Base-by-base conservation (phyloP, 768 basidiomycete genomes). In the Paxillus involutus region DNA sequence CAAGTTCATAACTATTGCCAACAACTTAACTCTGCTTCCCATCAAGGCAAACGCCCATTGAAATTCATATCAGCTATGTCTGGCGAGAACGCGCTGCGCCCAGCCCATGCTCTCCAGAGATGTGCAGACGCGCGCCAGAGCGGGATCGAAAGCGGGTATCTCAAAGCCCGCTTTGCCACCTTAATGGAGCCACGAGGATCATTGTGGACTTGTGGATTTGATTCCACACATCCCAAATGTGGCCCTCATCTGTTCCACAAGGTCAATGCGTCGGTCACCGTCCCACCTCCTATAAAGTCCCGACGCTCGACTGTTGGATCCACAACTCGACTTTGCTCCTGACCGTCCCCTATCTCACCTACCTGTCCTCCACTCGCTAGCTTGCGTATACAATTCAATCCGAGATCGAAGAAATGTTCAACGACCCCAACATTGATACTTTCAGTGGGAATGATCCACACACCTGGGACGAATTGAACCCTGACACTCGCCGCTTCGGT, bases 401-500 rank as follows among this genome's bases (percentile, higher is more conserved):
- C 35, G 45, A 43, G 26, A 46, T 36, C 3, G 44, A 41, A 35
- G 54, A 41, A 26, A 14, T 47, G 43, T 55, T 55, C 47, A 56
- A 14, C 44, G 58, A 54, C 45, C 56, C 37, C 33, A 51, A 43
- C 39, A n/a, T n/a, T 44, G 19, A 9, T 36, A 33, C 51, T 16
- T 49, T 30, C 26, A 4, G 24, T 51, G 21, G 40, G 26, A 26
- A 45, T 6, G 53, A 55, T 47, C 50, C 40, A 44, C 37, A 33
- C 35, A 21, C 42, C 16, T 32, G 40, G 32, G 51, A 42, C 16
- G 41, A 43, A 17, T 6, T n/a, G n/a, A 51, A 49, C 12, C 51
- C 45, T 14, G 61, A 70, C 10, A 66, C 60, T 47, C 67, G 70
- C 33, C 66, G 70, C 36, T 70, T 66, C 37, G 70, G 58, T 2